Base-by-base conservation (phyloP, 2,329 filamentous ascomycete genomes). In the Gnomoniopsis sp. region DNA sequence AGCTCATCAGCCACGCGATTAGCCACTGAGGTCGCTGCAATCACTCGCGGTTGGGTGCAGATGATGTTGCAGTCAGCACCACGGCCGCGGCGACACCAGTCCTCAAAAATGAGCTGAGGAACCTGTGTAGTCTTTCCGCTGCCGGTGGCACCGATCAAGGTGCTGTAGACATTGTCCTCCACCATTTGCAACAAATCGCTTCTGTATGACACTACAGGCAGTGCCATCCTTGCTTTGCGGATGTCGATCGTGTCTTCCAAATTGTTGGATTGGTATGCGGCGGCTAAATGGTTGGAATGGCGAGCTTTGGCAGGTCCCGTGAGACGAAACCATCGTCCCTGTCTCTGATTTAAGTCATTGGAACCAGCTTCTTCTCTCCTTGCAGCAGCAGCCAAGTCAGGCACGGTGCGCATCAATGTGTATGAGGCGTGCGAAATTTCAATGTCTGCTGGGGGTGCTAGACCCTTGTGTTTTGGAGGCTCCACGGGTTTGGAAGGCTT, bases 41-140 rank as follows among this genome's bases (percentile, higher is more conserved):
- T 75, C 12, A 77, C 71, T 49, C 78, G 72, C 26, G 77, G 77
- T 57, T 81, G 79, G 6, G 79, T 78, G 62, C 78, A 80, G 8
- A 82, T 71, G 54, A 82, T 72, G 58, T 78, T 79, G 65, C 79
- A 81, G 26, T 64, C 55, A 6, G 70, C 72, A n/a, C 77, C 78
- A 15, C 61, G 53, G 1, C 72, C 73, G 6, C 63, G 59, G 7
- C 67, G 62, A 48, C 78, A 78, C 2, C 75, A 73, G 56, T 80
- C 66, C n/a, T 82, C 78, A 2, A 82, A 66, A 26, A 82, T 60
- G n/a, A 82, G 78, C 61, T 82, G 80, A n/a, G 80, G 79, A 10
- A 82, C 71, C 65, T 82, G 80, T 0, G 59, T 61, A 14, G 59
- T 61, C 30, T 61, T 61, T 12, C 59, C 59, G 26, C 59, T 61